phyloP scores from a whole-genome alignment of 768 basidiomycete species.

The Trametopsis cervina region DNA sequence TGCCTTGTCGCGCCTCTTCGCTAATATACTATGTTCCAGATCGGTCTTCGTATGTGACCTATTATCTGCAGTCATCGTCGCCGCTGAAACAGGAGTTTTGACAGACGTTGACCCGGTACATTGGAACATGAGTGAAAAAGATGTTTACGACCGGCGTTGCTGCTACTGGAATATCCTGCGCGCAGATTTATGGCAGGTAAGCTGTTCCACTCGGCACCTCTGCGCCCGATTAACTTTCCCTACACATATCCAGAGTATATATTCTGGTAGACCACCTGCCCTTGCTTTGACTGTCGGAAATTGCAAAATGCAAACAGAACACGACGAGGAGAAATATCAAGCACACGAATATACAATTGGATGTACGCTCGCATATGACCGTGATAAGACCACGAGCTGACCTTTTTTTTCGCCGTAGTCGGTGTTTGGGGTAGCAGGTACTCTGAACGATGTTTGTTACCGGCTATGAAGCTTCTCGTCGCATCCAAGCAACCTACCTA shows the following conservation, averaged over 20 bases:
- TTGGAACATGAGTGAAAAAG: conserved; percentile 43
- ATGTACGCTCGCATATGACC: conserved; percentile 7
- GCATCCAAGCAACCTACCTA: conserved; percentile 55
- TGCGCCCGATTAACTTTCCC: too few relatives aligned
- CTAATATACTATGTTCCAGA: too few relatives aligned
- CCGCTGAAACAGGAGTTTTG: too few relatives aligned
- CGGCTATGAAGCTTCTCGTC: conserved; percentile 48
- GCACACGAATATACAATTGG: conserved; percentile 17
- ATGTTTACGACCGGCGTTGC: conserved; percentile 44
- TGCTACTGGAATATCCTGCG: conserved; percentile 51
- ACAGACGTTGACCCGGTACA: conserved; percentile 42
- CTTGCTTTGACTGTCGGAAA: conserved; percentile 55
- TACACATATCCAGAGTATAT: conserved; percentile 42
- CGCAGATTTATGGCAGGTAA: conserved; percentile 45
- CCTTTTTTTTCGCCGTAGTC: conserved; percentile 31
- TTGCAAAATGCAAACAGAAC: conserved; percentile 45
- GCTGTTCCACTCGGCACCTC: conserved; percentile 11
- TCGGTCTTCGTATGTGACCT: conserved; percentile 17
- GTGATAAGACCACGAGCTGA: conserved; percentile 2
- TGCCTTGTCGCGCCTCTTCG: too few relatives aligned
- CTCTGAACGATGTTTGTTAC: conserved; percentile 52
- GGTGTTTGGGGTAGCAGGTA: conserved; percentile 55
- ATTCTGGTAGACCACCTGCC: conserved; percentile 60
- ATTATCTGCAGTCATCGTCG: too few relatives aligned
- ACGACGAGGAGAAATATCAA: conserved; percentile 37